These are phyloP conservation scores for Corylus americana DNA, from an alignment of 306 rosid species.

Conservation along the genomic window DNA sequence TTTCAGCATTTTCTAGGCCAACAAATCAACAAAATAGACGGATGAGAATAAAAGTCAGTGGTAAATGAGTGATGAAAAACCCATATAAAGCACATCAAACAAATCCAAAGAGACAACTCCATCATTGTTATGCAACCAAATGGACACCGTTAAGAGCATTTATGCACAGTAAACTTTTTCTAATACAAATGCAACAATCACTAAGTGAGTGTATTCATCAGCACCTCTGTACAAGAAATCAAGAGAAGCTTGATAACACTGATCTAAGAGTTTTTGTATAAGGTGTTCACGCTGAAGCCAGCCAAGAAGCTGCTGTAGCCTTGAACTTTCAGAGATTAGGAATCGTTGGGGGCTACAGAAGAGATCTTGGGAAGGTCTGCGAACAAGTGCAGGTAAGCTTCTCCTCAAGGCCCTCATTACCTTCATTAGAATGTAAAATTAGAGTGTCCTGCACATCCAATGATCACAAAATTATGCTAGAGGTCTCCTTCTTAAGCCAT, in stretches of 20 bases:
- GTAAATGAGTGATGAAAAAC: too few species aligned
- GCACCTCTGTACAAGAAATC: conserved; percentile 35
- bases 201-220: conserved; percentile 10
- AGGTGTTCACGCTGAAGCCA: conserved; percentile 13
- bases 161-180: neutral
- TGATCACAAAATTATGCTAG: neutral
- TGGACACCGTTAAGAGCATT: neutral
- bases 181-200: neutral
- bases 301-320: conserved; percentile 22
- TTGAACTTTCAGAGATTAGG: conserved; percentile 23
- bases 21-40: too few species aligned
- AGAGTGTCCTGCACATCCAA: conserved; percentile 12
- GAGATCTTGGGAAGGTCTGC: neutral
- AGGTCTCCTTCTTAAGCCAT: conserved; percentile 18
- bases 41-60: too few species aligned
- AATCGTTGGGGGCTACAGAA: conserved; percentile 11
- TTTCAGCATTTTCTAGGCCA: too few species aligned
- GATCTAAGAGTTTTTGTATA: neutral
- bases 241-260: conserved; percentile 17
- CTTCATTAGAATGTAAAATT: conserved; percentile 23
- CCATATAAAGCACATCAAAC: too few species aligned
- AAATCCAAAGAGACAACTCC: neutral
- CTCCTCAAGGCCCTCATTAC: neutral
- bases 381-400: conserved; percentile 24
- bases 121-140: neutral